Evolutionary conservation across 768 basidiomycete species (phyloP), one percentile per base, ranked within the genome.

Genomic region (Boletus reticuloceps): DNA sequence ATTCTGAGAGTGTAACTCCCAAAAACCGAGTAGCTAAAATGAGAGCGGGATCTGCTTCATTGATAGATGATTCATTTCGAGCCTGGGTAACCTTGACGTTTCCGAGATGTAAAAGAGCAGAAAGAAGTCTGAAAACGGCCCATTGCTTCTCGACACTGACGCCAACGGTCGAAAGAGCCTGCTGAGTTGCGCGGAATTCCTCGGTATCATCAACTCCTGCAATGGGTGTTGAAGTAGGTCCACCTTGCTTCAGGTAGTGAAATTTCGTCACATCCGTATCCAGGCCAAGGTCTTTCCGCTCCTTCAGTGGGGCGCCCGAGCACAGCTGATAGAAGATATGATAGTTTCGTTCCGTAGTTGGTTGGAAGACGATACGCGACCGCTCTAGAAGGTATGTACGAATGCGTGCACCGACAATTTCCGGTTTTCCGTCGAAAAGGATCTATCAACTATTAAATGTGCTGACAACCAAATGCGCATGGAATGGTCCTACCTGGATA

Each of bases 281-380:
- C 37, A 99, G 80, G 6, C 94, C 95, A 43, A 98, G 83, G 64
- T 95, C 93, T 73, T 96, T 96, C 40, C 93, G 85, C 67, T 99
- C 97, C 72, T 96, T 96, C 22, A 90, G 77, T 3, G 97, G 95
- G 11, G 93, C 94, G 46, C 97, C 97, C 0, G 95, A 91, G 62
- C 96, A 94, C n/a, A 99, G 78, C 70, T 99, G 97, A 74, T 99
- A 98, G 79, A 99, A 99, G 64, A 99, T 98, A 72, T 99, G 97
- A 74, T 98, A 99, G 74, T 99, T 99, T 56, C 97, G 86, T 72
- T 99, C 97, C 42, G 91, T 94, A 55, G 90, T 79, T 17, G 97
- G 96, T 72, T 99, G 97, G 73, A 96, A 98, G 54, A 98, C 95
- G 58, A 99, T 89, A 58, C 97, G 87, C 39, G 97, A 98, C 40